Conservation (phyloP, 2,329 filamentous ascomycete genomes). For the Massarina eburnea region DNA sequence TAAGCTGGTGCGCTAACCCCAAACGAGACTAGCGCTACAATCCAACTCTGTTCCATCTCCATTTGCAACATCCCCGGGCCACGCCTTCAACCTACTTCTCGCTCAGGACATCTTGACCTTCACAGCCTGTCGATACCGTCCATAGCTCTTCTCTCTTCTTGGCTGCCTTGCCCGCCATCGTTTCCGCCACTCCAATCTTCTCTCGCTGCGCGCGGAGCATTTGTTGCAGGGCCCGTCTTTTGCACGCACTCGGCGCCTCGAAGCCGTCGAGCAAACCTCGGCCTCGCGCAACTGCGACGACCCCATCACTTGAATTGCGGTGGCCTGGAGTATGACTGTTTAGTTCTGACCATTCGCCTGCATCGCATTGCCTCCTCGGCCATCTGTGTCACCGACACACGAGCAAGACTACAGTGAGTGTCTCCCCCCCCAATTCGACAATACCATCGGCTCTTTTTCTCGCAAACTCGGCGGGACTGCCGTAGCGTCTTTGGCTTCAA, state of each 20-base stretch:
- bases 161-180: slow-evolving; percentile 4
- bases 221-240: slow-evolving; percentile 27
- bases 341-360: slow-evolving; percentile 17
- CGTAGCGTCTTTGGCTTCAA: neutral
- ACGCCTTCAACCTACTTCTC: neutral
- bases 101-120: neutral
- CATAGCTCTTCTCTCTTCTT: neutral
- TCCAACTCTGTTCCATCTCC: neutral
- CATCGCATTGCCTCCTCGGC: slow-evolving; percentile 20
- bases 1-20: too few species aligned
- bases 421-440: neutral
- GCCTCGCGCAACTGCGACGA: slow-evolving; percentile 4
- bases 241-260: slow-evolving; percentile 11
- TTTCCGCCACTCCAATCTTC: slow-evolving; percentile 5
- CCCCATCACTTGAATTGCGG: slow-evolving; percentile 1
- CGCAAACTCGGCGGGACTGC: neutral
- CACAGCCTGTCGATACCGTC: neutral
- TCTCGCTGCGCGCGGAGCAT: slow-evolving; percentile 30
- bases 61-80: too few species aligned
- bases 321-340: slow-evolving; percentile 15
- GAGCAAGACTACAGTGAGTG: slow-evolving; percentile 25
- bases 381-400: slow-evolving; percentile 18
- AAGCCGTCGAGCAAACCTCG: slow-evolving; percentile 10
- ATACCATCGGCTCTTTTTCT: neutral
- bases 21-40: neutral